Evolutionary conservation across 2,329 filamentous ascomycete genomes (phyloP).

Genomic region (Hymenoscyphus linearis): DNA sequence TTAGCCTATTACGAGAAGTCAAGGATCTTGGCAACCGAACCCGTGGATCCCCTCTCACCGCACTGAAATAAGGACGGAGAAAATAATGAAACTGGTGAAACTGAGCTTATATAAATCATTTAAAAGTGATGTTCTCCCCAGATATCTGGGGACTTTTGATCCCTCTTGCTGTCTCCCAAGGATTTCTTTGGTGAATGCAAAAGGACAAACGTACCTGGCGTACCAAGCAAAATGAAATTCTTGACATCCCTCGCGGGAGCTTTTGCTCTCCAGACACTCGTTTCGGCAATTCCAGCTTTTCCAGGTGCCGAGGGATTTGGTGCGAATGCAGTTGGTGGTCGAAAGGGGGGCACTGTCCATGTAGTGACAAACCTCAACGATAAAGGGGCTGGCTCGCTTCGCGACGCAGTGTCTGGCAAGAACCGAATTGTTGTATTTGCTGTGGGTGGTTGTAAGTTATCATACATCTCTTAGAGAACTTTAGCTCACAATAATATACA

Average conservation of each 20-base stretch:
- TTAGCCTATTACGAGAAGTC: too few species aligned
- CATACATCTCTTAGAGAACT: background rate
- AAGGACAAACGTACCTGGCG: background rate
- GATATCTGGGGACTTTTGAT: too few species aligned
- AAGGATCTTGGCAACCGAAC: too few species aligned
- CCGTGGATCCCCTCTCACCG: too few species aligned
- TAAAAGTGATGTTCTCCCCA: too few species aligned
- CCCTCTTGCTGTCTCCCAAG: background rate
- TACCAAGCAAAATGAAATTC: background rate
- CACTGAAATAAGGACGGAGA: too few species aligned
- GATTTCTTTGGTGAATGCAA: background rate
- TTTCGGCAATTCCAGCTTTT: conserved; percentile 34
- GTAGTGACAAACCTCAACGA: conserved; percentile 42
- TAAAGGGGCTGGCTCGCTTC: conserved; percentile 40
- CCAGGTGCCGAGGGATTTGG: conserved; percentile 44
- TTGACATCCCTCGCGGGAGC: background rate
- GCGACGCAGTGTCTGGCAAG: conserved; percentile 41
- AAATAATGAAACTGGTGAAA: too few species aligned
- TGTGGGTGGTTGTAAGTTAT: conserved; percentile 37
- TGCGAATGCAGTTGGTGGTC: conserved; percentile 40
- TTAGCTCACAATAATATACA: background rate
- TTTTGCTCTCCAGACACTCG: background rate
- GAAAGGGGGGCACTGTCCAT: conserved; percentile 34
- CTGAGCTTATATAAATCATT: too few species aligned
- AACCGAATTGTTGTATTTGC: conserved; percentile 41